Conservation (phyloP, 495 filamentous ascomycete genomes). For the Pyrenula aspistea region DNA sequence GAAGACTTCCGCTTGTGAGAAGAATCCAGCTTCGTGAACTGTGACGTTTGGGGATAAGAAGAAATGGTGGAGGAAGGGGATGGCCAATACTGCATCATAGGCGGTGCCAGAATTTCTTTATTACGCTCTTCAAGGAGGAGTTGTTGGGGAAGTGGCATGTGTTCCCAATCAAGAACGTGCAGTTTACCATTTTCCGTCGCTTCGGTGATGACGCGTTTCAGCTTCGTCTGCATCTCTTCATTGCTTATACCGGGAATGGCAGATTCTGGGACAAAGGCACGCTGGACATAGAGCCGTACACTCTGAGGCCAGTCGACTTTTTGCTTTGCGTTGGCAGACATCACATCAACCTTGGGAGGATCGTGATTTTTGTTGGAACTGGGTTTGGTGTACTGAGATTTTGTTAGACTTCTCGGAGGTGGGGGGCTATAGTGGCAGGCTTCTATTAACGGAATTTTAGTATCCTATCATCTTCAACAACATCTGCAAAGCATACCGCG, state of each 20-base stretch:
- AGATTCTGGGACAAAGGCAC: constrained; percentile 66
- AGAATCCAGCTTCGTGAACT: constrained; percentile 6
- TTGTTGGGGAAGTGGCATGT: constrained; percentile 73
- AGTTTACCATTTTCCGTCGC: constrained; percentile 61
- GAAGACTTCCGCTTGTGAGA: constrained; percentile 75
- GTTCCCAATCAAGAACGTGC: constrained; percentile 67
- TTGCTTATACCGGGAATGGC: constrained; percentile 48
- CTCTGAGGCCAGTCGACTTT: constrained; percentile 65
- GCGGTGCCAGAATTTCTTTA: constrained; percentile 22
- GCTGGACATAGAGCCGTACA: constrained; percentile 73
- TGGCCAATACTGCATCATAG: not conserved
- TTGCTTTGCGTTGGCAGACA: constrained; percentile 5
- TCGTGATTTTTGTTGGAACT: not conserved
- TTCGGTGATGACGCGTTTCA: constrained; percentile 74
- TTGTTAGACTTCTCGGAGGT: not conserved
- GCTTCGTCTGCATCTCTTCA: constrained; percentile 66
- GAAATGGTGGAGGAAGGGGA: constrained; percentile 21
- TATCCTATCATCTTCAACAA: too few relatives aligned
- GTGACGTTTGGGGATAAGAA: constrained; percentile 14
- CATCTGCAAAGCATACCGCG: not conserved
- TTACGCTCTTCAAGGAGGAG: constrained; percentile 65
- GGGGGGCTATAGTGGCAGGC: not conserved
- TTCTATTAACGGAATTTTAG: not conserved
- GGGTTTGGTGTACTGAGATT: not conserved
- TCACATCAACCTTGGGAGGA: not conserved